Evolutionary conservation across 371 early-diverging fungal species (phyloP).

Genomic region (Zopfochytrium polystomum): DNA sequence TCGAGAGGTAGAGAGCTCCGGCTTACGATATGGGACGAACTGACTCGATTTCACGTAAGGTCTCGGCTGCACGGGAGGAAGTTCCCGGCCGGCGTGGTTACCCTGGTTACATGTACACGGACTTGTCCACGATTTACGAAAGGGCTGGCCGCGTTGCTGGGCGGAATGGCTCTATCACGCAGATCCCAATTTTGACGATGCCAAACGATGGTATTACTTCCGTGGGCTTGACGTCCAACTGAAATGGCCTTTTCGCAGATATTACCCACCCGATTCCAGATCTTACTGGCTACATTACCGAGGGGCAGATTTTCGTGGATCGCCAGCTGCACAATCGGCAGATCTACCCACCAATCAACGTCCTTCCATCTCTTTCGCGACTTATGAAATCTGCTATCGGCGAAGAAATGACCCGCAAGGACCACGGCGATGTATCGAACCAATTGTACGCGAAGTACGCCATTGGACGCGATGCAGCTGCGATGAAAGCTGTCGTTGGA

Average conservation of each 20-base stretch:
- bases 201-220: conserved; percentile 93
- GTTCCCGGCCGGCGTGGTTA: conserved; percentile 99
- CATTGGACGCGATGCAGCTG: conserved; percentile 99
- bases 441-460: conserved; percentile 99
- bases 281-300: conserved; percentile 99
- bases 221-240: background rate
- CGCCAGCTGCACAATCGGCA: conserved; percentile 98
- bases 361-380: conserved; percentile 98
- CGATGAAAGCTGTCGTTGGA: conserved; percentile 99
- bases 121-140: conserved; percentile 99
- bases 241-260: conserved; percentile 55
- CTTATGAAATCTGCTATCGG: conserved; percentile 99
- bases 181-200: conserved; percentile 99
- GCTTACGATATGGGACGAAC: too few relatives aligned
- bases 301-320: conserved; percentile 99
- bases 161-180: conserved; percentile 99
- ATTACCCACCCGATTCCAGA: conserved; percentile 99
- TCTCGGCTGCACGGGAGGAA: conserved; percentile 99
- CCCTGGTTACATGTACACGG: conserved; percentile 99
- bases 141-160: conserved; percentile 99
- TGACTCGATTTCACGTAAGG: too few relatives aligned
- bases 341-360: conserved; percentile 99
- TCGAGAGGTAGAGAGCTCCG: conserved; percentile 84
- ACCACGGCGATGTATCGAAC: conserved; percentile 99
- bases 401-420: conserved; percentile 98